Base-by-base conservation (phyloP, 139 green algal species). In the Ulvella scutata region DNA sequence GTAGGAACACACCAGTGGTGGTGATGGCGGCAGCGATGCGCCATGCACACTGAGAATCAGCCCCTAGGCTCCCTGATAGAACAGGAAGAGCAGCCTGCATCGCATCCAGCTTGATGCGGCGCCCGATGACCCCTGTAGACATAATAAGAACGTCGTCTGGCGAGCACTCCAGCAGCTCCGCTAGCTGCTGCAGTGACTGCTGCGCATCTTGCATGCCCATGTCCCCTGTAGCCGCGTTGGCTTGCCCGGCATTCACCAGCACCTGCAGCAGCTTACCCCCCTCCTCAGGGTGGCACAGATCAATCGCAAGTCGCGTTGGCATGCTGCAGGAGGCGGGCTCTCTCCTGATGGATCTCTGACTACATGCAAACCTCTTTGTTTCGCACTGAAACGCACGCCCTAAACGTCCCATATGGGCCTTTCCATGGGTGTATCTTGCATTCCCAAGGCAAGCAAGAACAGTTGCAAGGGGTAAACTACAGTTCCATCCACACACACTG, bases 61-160 rank as follows among this genome's bases (percentile, higher is more conserved):
- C 4, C 0, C 85, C 88, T 43, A 98, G 82, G 3, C 61, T 80
- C 23, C 43, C 61, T 3, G 82, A 85, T 60, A 98, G 85, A 44
- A 85, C 81, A 2, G 91, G 92, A 31, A 98, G 85, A 26, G 88
- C 84, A 3, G 81, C 77, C 21, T 95, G 20, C 43, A 97, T 86
- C 23, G 78, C 77, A 21, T 96, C 87, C 87, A 98, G 93, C 79
- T 98, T 96, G 79, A 99, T 97, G 73, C 92, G 87, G 43, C 90
- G 82, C 0, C 94, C 94, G 72, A 99, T 99, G 2, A 98, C 93
- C n/a, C 94, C 90, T n/a, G 90, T 96, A 21, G 85, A 92, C 84
- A 90, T 80, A 61, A 96, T 80, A 60, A 96, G 79, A 17, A 95
- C 82, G 13, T 94, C 85, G 34, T 93, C 85, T 0, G 79, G 60